Base-by-base conservation (phyloP, 78 protist genomes). In the Cyanophora paradoxa region DNA sequence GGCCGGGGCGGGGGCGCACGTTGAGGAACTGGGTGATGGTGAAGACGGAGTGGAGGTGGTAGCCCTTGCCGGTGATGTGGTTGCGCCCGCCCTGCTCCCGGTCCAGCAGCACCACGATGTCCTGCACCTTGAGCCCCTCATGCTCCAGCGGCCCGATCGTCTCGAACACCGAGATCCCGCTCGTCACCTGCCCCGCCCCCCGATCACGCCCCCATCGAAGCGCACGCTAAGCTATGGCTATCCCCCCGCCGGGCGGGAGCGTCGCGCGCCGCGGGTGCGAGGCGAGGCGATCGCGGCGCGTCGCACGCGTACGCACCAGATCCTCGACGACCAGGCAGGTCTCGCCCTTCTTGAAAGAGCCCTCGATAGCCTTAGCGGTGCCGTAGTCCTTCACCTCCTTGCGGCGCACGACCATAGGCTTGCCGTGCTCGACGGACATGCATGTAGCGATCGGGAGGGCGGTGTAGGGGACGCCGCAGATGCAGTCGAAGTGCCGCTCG, bases 321-420 rank as follows among this genome's bases (percentile, higher is more conserved):
- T 89, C 93, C 28, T 89, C 93, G 22, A 89, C 73, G 50, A 89
- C 78, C 31, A 89, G 66, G n/a, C 81, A 65, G 41, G 20, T 65
- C 56, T 68, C 84, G 36, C 90, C 90, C 6, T 58, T 70, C 28
- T 76, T 75, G 78, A 46, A 79, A 40, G 42, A 80, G 54, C 93
- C 93, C 62, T 89, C 93, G 64, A 89, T 82, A 54, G 77, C 37
- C 40, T 85, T 84, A 36, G 65, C 66, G 33, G 90, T 85, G 42
- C 93, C 93, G 75, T 89, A 86, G 37, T 76, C 85, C 81, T 89
- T 89, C 24, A 81, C 85, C 73, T 89, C 93, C 73, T 85, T 85
- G 44, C 93, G 74, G 30, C 82, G 64, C 39, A 85, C 41, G 5
- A 89, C 72, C 86, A 86, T 78, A 40, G 93, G 93, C 37, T 56